phyloP scores from a whole-genome alignment of 257 asterid species.

The Verbascum thapsus region DNA sequence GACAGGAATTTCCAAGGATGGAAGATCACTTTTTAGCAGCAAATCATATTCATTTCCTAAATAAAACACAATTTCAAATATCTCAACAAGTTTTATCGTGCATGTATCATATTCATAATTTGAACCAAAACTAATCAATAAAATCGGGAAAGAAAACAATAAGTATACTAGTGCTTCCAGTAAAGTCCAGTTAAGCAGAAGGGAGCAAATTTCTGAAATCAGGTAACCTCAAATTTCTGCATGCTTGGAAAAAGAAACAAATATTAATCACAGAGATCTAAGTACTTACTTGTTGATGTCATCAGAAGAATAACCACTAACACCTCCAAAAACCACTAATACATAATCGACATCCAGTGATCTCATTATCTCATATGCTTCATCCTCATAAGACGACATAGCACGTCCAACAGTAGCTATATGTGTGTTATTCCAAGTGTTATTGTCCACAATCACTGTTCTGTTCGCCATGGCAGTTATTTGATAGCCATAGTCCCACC shows the following conservation, averaged over 20 bases:
- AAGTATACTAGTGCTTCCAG: not conserved
- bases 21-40: slow-evolving; percentile 15
- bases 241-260: not conserved
- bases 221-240: too few relatives aligned
- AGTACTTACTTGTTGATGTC: slow-evolving; percentile 93
- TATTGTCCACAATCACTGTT: slow-evolving; percentile 95
- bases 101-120: not conserved
- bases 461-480: slow-evolving; percentile 98
- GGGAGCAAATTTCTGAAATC: not conserved
- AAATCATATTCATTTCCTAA: not conserved
- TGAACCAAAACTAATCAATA: slow-evolving; percentile 2
- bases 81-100: not conserved
- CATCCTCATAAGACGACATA: slow-evolving; percentile 95
- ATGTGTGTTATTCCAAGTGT: slow-evolving; percentile 99
- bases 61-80: not conserved
- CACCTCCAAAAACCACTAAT: slow-evolving; percentile 96
- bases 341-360: slow-evolving; percentile 95
- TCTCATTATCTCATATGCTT: slow-evolving; percentile 96
- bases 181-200: slow-evolving; percentile 16
- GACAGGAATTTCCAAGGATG: not conserved
- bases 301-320: slow-evolving; percentile 95
- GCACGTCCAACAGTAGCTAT: slow-evolving; percentile 99
- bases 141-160: not conserved
- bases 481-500: slow-evolving; percentile 99
- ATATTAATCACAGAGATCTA: slow-evolving; percentile 1